Base-by-base conservation (phyloP, 306 rosid genomes). In the Malus sylvestris region DNA sequence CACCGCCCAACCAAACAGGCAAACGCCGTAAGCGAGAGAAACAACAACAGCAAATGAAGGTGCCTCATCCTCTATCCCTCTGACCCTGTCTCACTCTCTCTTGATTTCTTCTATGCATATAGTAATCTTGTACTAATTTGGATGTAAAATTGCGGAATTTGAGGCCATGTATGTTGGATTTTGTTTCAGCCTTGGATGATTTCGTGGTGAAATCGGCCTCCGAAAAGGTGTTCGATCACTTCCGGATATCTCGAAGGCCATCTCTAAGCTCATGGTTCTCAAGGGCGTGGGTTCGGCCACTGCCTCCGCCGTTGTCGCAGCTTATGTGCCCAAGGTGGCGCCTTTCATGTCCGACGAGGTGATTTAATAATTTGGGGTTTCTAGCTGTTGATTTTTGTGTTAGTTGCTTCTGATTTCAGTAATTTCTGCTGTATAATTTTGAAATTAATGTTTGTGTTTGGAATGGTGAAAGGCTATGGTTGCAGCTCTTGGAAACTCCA, bases 311-410 rank as follows among this genome's bases (percentile, higher is more conserved):
- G 78, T 92, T 74, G 76, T 90, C 33, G 97, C 96, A 4, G 93
- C 92, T 51, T 92, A 80, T 72, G 90, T 93, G 0, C 97, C 98
- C 2, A 76, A 92, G 4, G 61, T 84, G 38, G 80, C 96, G 3
- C 98, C 98, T 3, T 95, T 95, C 83, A 92, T 95, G 97, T 95
- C 97, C 30, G 98, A 92, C 42, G 96, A 92, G 98, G 96, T 94
- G 68, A 25, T 49, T 63, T 19, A 23, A 3, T n/a, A 10, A 15
- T 16, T 68, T 38, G 1, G 4, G 35, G 19, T 12, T 62, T 14
- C 30, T 20, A n/a, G 14, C 0, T 44, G 4, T 2, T 42, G 32
- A 13, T 30, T 55, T 18, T 10, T 51, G 40, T 11, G 20, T 33
- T 69, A 18, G 4, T 22, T 66, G 19, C 45, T 4, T 44, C 18